phyloP scores from a whole-genome alignment of 2,329 filamentous ascomycete genomes.

The Penicillium thymicola region DNA sequence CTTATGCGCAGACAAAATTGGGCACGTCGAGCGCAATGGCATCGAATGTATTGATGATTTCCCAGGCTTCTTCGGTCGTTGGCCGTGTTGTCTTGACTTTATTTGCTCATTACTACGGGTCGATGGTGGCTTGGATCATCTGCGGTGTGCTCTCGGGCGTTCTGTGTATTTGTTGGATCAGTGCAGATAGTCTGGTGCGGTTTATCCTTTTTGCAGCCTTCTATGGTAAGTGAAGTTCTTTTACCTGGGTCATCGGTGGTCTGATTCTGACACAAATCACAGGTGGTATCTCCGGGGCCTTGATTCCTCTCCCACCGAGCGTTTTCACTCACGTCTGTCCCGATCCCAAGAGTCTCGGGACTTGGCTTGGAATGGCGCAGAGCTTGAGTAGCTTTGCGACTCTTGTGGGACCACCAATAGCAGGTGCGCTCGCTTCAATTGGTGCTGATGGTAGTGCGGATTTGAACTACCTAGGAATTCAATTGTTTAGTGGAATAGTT shows the following conservation, averaged over 20 bases:
- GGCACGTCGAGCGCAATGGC: slow-evolving; percentile 38
- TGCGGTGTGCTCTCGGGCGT: slow-evolving; percentile 38
- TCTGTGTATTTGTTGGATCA: slow-evolving; percentile 53
- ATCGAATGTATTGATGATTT: slow-evolving; percentile 58
- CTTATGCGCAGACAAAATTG: slow-evolving; percentile 32
- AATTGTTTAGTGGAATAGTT: slow-evolving; percentile 45
- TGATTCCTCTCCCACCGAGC: slow-evolving; percentile 62
- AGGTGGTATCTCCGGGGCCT: slow-evolving; percentile 56
- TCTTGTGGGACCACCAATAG: slow-evolving; percentile 49
- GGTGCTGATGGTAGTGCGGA: slow-evolving; percentile 25
- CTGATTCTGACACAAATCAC: neutral
- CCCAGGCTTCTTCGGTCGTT: slow-evolving; percentile 57
- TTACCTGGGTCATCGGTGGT: neutral
- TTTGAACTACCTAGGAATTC: slow-evolving; percentile 42
- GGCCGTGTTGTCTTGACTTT: slow-evolving; percentile 55
- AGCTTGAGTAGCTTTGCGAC: slow-evolving; percentile 48
- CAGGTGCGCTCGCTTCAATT: slow-evolving; percentile 45
- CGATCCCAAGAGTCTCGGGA: slow-evolving; percentile 45
- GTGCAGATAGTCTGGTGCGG: slow-evolving; percentile 45
- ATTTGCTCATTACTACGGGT: slow-evolving; percentile 54
- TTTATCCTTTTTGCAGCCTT: slow-evolving; percentile 59
- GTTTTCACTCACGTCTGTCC: slow-evolving; percentile 51
- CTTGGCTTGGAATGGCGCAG: slow-evolving; percentile 51
- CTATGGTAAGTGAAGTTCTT: slow-evolving; percentile 43
- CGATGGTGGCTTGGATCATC: slow-evolving; percentile 56